Conservation (phyloP, 2,329 filamentous ascomycete species). For the Penicillium brasilianum region DNA sequence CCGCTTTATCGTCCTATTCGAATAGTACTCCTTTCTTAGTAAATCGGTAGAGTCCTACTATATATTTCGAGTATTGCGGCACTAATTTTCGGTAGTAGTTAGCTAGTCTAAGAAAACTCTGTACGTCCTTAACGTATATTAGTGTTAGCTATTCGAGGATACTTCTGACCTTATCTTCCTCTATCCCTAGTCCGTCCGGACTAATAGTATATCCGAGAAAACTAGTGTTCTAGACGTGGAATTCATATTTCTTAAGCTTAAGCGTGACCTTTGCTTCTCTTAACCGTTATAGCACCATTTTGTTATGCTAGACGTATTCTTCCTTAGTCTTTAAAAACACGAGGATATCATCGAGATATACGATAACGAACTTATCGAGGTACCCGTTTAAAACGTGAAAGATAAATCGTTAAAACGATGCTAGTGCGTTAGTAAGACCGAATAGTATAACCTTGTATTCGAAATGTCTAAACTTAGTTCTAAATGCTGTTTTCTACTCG, state of each 20-base stretch:
- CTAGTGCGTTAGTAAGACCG: not conserved
- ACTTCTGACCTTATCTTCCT: not conserved
- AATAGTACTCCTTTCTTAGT: too few species aligned
- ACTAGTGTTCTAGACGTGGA: too few species aligned
- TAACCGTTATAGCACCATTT: not conserved
- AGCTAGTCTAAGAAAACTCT: too few species aligned
- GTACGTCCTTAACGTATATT: not conserved
- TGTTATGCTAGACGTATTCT: conserved; percentile 1
- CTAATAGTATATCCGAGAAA: not conserved
- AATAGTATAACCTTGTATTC: not conserved
- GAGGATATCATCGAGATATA: conserved; percentile 8
- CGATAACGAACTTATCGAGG: not conserved
- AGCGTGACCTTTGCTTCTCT: not conserved
- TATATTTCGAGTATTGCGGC: too few species aligned
- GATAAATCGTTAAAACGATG: not conserved
- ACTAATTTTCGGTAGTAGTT: too few species aligned
- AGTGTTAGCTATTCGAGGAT: not conserved
- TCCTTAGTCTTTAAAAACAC: conserved; percentile 3
- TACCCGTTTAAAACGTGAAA: not conserved
- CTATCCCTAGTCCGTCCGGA: too few species aligned
- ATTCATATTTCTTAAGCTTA: too few species aligned
- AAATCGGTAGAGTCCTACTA: too few species aligned
- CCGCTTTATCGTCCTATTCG: too few species aligned
- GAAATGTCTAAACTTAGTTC: not conserved
- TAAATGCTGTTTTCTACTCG: not conserved